Percentiles rank a stretch among this genome's conserved stretches.
Conservation (phyloP, 2,329 filamentous ascomycete genomes). For the Colletotrichum scovillei region DNA sequence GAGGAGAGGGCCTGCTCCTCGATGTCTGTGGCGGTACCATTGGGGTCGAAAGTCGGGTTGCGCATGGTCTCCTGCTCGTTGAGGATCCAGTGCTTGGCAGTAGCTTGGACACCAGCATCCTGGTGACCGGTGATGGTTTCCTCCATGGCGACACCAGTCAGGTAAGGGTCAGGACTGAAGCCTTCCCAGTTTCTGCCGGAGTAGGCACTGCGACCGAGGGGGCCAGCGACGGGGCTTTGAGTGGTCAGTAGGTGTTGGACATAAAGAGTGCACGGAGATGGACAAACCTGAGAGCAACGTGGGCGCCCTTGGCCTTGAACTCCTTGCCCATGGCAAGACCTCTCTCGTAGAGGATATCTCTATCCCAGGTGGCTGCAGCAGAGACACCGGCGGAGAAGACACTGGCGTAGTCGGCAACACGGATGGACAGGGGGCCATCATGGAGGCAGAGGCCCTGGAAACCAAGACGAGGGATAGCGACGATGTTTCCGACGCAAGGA, state of each 20-base stretch:
- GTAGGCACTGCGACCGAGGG: conserved; percentile 55
- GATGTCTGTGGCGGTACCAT: conserved; percentile 42
- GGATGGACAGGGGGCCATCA: conserved; percentile 50
- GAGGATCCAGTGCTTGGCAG: conserved; percentile 52
- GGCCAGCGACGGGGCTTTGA: conserved; percentile 54
- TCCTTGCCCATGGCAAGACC: conserved; percentile 63
- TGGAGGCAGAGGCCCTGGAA: conserved; percentile 56
- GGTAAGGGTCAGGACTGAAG: conserved; percentile 73
- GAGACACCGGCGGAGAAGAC: conserved; percentile 69
- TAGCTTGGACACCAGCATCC: conserved; percentile 51
- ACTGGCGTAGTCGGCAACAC: conserved; percentile 55
- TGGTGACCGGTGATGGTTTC: conserved; percentile 47
- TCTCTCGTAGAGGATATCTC: conserved; percentile 66
- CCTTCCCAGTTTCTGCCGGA: conserved; percentile 75
- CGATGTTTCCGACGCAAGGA: conserved; percentile 49
- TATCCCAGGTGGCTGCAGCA: conserved; percentile 75
- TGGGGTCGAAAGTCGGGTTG: conserved; percentile 41
- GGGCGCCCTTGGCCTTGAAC: conserved; percentile 78
- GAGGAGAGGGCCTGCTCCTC: conserved; percentile 44
- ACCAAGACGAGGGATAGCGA: conserved; percentile 51
- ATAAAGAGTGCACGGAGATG: neutral
- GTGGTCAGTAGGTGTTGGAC: neutral
- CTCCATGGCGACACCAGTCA: conserved; percentile 66
- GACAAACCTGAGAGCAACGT: conserved; percentile 66
- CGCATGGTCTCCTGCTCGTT: conserved; percentile 50